Conservation (phyloP, 176 grass and related monocot genomes). For the Zizania latifolia region DNA sequence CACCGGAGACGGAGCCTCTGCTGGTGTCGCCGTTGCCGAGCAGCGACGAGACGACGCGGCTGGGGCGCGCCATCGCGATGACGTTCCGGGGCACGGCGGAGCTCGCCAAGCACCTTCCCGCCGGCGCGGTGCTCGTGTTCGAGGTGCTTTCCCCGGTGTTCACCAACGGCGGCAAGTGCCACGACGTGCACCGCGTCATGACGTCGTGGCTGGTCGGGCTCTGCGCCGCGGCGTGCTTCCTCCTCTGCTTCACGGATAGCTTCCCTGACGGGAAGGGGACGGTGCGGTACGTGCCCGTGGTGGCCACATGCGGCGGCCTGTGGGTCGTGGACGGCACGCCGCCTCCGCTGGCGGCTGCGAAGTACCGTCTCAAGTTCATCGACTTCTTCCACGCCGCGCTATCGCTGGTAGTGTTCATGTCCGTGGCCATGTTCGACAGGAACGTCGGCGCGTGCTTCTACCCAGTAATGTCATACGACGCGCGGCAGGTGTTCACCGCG, state of each 20-base stretch:
- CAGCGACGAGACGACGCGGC: neutral
- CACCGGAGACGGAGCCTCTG: conserved; percentile 11
- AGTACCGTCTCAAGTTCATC: conserved; percentile 29
- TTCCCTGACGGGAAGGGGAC: conserved; percentile 22
- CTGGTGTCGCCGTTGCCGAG: neutral
- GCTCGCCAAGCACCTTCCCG: conserved; percentile 41
- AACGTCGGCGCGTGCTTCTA: conserved; percentile 38
- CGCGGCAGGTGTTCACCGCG: conserved; percentile 26
- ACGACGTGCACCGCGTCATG: conserved; percentile 30
- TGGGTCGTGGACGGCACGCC: conserved; percentile 48
- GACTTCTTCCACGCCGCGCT: conserved; percentile 41
- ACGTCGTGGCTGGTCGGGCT: conserved; percentile 33
- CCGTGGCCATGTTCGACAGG: conserved; percentile 37
- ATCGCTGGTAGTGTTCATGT: conserved; percentile 35
- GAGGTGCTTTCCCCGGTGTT: conserved; percentile 37
- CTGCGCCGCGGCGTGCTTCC: conserved; percentile 35
- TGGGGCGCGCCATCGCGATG: conserved; percentile 10
- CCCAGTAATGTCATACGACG: conserved; percentile 29
- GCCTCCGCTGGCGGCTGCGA: conserved; percentile 9
- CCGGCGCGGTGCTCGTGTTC: conserved; percentile 38
- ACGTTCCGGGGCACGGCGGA: conserved; percentile 31
- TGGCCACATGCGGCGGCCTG: conserved; percentile 20
- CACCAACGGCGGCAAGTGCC: conserved; percentile 33
- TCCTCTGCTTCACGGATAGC: conserved; percentile 50
- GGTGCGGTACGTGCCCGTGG: conserved; percentile 30